Base-by-base conservation (phyloP, 2,329 filamentous ascomycete species). In the Botrytis hyacinthi region DNA sequence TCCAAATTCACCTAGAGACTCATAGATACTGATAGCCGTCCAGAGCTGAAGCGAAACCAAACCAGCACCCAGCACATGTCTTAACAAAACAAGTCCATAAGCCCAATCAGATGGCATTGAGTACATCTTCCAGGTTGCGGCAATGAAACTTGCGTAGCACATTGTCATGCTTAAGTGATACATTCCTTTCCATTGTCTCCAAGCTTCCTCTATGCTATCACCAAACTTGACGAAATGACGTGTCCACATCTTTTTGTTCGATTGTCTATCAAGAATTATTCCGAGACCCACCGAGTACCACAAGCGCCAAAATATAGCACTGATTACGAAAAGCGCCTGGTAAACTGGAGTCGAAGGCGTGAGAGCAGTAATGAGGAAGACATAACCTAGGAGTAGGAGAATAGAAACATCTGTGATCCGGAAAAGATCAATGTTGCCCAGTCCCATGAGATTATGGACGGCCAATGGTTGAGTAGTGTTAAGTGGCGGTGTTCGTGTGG, bases 141-240 rank as follows among this genome's bases (percentile, higher is more conserved):
- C 93, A 74, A 95, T 87, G 82, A 98, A 97, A 73, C 93, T 95
- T 32, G 91, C 87, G 79, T 97, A 95, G 83, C 93, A 95, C 89
- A 98, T 91, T 73, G 90, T 90, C 88, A 95, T 95, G 83, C 93
- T 97, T 77, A 98, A 86, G 81, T 99, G 94, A 80, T 98, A 98
- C 80, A 97, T 90, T 46, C 92, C 94, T 83, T 98, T 98, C 96
- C 96, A 99, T 82, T 99, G 95, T 73, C 92, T 91, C 96, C 96
- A 99, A 6, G 95, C 95, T 83, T 98, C 96, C 75, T 92, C 91
- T 4, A 91, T 91, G 75, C 89, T 94, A 82, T 98, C 96, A 75
- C 96, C 96, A 80, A 92, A 98, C 82, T 99, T 99, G 83, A 99
- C 89, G 81, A 98, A 99, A 84, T 99, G 96, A 40, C 96, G 90